Evolutionary conservation across 192 early-diverging fungal species (phyloP).

Genomic region (Coemansia sp.): DNA sequence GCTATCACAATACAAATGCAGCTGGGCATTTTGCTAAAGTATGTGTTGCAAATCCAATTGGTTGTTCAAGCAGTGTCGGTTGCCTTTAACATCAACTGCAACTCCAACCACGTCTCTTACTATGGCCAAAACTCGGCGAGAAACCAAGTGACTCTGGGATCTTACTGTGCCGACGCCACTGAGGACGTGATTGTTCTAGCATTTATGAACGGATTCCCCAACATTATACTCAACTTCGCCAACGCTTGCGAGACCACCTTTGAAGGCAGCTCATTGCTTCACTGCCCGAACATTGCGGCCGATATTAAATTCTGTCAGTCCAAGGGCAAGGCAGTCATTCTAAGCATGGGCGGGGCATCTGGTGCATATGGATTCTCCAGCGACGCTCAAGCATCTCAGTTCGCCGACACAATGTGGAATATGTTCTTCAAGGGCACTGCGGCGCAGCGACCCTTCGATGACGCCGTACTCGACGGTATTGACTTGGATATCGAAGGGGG

Average conservation of each 20-base stretch:
- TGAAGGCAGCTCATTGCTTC: slow-evolving; percentile 58
- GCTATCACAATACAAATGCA: background rate
- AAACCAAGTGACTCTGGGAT: slow-evolving; percentile 40
- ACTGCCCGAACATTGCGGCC: slow-evolving; percentile 61
- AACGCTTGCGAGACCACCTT: slow-evolving; percentile 63
- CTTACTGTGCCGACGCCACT: slow-evolving; percentile 66
- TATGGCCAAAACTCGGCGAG: slow-evolving; percentile 58
- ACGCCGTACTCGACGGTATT: slow-evolving; percentile 64
- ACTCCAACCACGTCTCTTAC: slow-evolving; percentile 54
- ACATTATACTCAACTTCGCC: slow-evolving; percentile 65
- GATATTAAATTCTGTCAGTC: slow-evolving; percentile 73
- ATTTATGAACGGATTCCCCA: slow-evolving; percentile 64
- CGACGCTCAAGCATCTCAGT: slow-evolving; percentile 44
- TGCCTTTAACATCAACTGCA: slow-evolving; percentile 48
- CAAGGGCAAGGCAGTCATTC: slow-evolving; percentile 63
- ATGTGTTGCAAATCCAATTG: background rate
- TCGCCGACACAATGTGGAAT: slow-evolving; percentile 64
- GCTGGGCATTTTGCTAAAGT: background rate
- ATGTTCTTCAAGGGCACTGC: slow-evolving; percentile 65
- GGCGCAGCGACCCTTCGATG: slow-evolving; percentile 60
- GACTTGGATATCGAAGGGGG: slow-evolving; percentile 67
- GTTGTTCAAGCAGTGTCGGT: background rate
- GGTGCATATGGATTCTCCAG: slow-evolving; percentile 61
- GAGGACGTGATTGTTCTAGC: slow-evolving; percentile 65
- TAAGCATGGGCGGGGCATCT: slow-evolving; percentile 72